Base-by-base conservation (phyloP, 768 basidiomycete species). In the Hortiboletus campestris region DNA sequence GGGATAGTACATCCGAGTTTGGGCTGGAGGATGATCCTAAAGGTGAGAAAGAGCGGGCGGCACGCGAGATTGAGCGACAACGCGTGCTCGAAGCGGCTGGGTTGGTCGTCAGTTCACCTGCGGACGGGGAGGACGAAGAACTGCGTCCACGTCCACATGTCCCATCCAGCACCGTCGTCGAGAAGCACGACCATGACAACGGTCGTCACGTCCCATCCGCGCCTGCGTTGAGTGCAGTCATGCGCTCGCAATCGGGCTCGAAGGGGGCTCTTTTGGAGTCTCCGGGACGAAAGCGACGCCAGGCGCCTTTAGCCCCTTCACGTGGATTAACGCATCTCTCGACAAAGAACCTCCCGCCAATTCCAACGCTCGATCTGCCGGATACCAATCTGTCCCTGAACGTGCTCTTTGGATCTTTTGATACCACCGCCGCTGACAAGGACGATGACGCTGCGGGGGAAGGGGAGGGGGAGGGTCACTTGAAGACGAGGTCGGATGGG, bases 51-150 rank as follows among this genome's bases (percentile, higher is more conserved):
- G 83, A 86, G 50, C 75, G 74, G 12, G 78, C 78, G 49, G 81
- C 83, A 17, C 82, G 91, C 31, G 91, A 86, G 53, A 73, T 80
- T 17, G 94, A 96, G 66, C 78, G 91, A 20, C 84, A 84, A 61
- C 80, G 87, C 19, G 91, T 97, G 8, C 75, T 98, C n/a, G 85
- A 91, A 66, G 89, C 91, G 0, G 94, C 94, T 0, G 95, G 95
- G 3, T 75, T 97, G 25, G 84, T 92, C 53, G 79, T 96, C 80
- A 36, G 83, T 85, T 55, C 49, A 1, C 53, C 40, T 2, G 28
- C 7, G 8, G 49, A 49, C 0, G 28, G 9, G 6, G 48, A 44
- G 4, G 39, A 47, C 12, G 16, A 43, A 14, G 40, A 2, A 17
- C 10, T 6, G 5, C 25, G 5, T 10, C 40, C 25, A 13, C 36